These are phyloP conservation scores for Diatrype stigma DNA, from an alignment of 2,329 filamentous ascomycete genomes.

Conservation along the genomic window DNA sequence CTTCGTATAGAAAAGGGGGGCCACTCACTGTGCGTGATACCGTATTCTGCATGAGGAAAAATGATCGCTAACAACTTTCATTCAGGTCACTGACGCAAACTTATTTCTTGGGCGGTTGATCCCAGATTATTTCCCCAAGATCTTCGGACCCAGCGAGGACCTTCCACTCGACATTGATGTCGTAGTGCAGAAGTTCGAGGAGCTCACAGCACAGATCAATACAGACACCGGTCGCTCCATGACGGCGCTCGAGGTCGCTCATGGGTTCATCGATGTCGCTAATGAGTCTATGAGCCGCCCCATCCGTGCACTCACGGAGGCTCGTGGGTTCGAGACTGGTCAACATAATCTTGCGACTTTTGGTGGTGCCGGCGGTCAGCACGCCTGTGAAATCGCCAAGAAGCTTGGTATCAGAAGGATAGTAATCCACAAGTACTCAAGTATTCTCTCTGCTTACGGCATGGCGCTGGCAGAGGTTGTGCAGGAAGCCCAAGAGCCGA, in stretches of 20 bases:
- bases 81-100: slow-evolving; percentile 63
- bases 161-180: slow-evolving; percentile 49
- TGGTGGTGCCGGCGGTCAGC: slow-evolving; percentile 70
- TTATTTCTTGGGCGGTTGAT: slow-evolving; percentile 57
- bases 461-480: slow-evolving; percentile 8
- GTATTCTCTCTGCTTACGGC: slow-evolving; percentile 36
- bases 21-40: slow-evolving; percentile 46
- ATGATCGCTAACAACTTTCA: too few relatives aligned
- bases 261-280: slow-evolving; percentile 70
- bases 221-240: slow-evolving; percentile 23
- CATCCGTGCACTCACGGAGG: slow-evolving; percentile 6
- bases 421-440: slow-evolving; percentile 33
- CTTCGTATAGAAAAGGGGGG: slow-evolving; percentile 71
- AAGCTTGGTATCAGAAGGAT: slow-evolving; percentile 35
- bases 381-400: slow-evolving; percentile 37
- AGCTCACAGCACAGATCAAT: slow-evolving; percentile 39
- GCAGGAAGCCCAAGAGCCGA: slow-evolving; percentile 6
- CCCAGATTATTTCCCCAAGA: slow-evolving; percentile 66
- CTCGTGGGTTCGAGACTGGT: slow-evolving; percentile 14
- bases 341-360: slow-evolving; percentile 36
- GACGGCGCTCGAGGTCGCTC: slow-evolving; percentile 42
- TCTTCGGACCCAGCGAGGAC: slow-evolving; percentile 30
- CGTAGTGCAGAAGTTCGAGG: slow-evolving; percentile 33
- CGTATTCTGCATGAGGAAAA: too few relatives aligned
- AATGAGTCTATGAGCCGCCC: slow-evolving; percentile 59